A percentile compares a stretch with the other conserved stretches of the same genome.
phyloP scores from a whole-genome alignment of 2,329 filamentous ascomycete species.

The Venturia pyrina region DNA sequence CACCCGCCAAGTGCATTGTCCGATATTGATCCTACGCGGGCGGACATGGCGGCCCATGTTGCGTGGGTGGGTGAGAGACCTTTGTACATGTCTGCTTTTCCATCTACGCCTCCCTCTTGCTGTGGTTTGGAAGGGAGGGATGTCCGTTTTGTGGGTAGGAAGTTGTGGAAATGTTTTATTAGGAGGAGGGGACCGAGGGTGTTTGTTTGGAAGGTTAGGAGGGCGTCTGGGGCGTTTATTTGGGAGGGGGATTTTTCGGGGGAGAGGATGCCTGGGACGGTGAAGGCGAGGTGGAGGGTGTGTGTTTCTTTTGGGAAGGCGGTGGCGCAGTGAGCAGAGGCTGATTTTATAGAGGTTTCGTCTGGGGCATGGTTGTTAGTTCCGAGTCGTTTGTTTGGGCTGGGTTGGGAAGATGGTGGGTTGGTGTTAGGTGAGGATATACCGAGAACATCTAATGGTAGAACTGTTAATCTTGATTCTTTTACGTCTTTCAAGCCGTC shows the following conservation, averaged over 20 bases:
- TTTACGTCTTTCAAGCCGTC: conserved; percentile 36
- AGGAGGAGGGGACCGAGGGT: conserved; percentile 64
- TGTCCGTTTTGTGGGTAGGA: conserved; percentile 53
- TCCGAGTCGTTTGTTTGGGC: neutral
- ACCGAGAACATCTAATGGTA: conserved; percentile 50
- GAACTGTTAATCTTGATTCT: conserved; percentile 38
- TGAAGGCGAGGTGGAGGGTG: conserved; percentile 60
- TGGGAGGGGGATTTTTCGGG: conserved; percentile 62
- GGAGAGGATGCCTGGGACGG: conserved; percentile 60
- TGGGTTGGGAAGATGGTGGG: neutral
- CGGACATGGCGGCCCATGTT: conserved; percentile 65
- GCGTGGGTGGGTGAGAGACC: conserved; percentile 42
- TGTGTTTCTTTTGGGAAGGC: conserved; percentile 42
- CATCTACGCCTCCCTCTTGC: conserved; percentile 11
- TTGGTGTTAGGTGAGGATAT: conserved; percentile 15
- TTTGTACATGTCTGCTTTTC: conserved; percentile 16
- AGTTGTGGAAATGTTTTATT: conserved; percentile 62
- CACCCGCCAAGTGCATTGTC: conserved; percentile 69
- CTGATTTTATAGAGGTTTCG: conserved; percentile 49
- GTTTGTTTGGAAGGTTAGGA: conserved; percentile 66
- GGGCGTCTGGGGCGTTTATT: conserved; percentile 49
- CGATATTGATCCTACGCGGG: conserved; percentile 62
- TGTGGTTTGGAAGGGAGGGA: conserved; percentile 20
- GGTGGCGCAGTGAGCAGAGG: conserved; percentile 43
- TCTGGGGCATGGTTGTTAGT: conserved; percentile 30